Evolutionary conservation across 257 asterid genomes (phyloP).

Genomic region (Capsicum rhomboideum): DNA sequence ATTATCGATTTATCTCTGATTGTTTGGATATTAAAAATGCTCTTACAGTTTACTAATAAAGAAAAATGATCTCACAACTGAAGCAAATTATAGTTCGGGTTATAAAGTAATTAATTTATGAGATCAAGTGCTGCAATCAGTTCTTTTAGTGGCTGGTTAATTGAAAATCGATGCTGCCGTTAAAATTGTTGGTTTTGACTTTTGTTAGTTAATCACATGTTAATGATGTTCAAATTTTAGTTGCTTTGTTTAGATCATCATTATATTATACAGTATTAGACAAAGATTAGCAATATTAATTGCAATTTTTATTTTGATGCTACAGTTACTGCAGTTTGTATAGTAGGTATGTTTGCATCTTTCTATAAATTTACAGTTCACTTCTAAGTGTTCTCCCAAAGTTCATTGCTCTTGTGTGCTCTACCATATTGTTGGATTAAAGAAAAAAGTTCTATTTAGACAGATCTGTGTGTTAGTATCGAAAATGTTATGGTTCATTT

Average conservation of each 20-base stretch:
- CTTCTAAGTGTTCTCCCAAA: neutral
- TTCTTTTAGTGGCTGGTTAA: neutral
- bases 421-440: too few relatives aligned
- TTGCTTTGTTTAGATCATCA: too few relatives aligned
- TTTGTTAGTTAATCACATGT: too few relatives aligned
- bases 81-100: neutral
- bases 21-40: neutral
- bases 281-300: too few relatives aligned
- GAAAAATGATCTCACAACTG: neutral
- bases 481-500: too few relatives aligned
- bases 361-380: neutral
- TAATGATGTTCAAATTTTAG: neutral
- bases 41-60: neutral
- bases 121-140: neutral
- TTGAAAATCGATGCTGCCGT: neutral
- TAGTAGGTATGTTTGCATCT: neutral
- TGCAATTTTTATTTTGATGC: too few relatives aligned
- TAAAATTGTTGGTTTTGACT: neutral
- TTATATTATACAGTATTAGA: too few relatives aligned
- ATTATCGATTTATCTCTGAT: neutral
- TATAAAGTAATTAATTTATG: neutral
- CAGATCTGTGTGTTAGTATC: too few relatives aligned
- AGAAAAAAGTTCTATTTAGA: too few relatives aligned
- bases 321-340: neutral
- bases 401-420: neutral